Conservation (phyloP, 192 early-diverging fungal species). For the Martensiomyces pterosporus region DNA sequence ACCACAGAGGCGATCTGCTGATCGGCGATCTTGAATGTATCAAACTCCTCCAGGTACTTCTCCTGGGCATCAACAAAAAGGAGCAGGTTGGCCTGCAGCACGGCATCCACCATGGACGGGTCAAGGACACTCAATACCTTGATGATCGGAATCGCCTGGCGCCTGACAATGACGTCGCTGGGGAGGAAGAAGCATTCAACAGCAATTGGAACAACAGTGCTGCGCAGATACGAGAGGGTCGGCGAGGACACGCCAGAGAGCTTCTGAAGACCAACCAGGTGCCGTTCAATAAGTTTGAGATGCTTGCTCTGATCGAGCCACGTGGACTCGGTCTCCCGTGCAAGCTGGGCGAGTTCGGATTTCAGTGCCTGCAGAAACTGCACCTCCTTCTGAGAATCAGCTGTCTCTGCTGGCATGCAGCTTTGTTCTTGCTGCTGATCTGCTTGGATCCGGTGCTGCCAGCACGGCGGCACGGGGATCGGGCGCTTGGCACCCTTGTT, state of each 20-base stretch:
- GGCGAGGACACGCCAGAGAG: slow-evolving; percentile 9
- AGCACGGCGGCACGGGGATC: slow-evolving; percentile 37
- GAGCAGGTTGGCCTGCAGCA: slow-evolving; percentile 31
- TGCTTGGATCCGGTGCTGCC: slow-evolving; percentile 26
- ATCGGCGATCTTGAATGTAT: slow-evolving; percentile 6
- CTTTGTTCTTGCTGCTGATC: not conserved
- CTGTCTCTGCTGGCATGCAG: not conserved
- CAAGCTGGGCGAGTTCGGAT: not conserved
- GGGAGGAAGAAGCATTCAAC: slow-evolving; percentile 44
- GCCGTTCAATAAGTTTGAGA: slow-evolving; percentile 15
- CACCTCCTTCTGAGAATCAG: slow-evolving; percentile 1
- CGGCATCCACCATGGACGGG: slow-evolving; percentile 16
- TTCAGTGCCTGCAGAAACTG: slow-evolving; percentile 15
- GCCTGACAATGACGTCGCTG: slow-evolving; percentile 14
- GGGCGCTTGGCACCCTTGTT: slow-evolving; percentile 28
- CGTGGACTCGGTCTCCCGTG: slow-evolving; percentile 1
- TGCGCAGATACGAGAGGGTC: slow-evolving; percentile 30
- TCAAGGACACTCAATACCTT: slow-evolving; percentile 21
- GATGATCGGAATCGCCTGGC: slow-evolving; percentile 30
- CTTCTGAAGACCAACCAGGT: slow-evolving; percentile 8
- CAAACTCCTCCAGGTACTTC: slow-evolving; percentile 10
- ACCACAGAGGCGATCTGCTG: not conserved
- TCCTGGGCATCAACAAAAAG: slow-evolving; percentile 21
- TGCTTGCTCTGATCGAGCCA: slow-evolving; percentile 44
- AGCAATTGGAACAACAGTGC: slow-evolving; percentile 29